These are phyloP conservation scores for Lycium barbarum DNA, from an alignment of 257 asterid genomes.

Conservation along the genomic window DNA sequence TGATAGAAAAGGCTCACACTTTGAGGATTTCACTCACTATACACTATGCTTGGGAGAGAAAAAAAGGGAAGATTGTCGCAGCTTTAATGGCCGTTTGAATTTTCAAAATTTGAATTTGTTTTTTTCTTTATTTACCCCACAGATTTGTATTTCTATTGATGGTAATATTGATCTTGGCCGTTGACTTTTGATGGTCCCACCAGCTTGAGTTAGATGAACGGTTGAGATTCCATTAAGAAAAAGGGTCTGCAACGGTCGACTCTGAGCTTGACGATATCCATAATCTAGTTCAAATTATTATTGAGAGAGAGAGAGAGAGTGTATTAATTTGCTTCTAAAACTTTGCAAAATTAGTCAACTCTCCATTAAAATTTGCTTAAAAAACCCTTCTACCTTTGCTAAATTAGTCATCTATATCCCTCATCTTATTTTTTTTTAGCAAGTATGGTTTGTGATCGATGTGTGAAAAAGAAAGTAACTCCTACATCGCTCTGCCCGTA, in stretches of 20 bases:
- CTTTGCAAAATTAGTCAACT: not conserved
- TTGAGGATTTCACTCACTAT: constrained; percentile 38
- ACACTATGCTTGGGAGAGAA: constrained; percentile 53
- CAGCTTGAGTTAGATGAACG: not conserved
- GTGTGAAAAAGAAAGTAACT: too few species aligned
- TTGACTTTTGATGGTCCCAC: not conserved
- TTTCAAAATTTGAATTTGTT: constrained; percentile 48
- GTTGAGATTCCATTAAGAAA: not conserved
- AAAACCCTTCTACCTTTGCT: not conserved
- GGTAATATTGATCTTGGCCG: constrained; percentile 9
- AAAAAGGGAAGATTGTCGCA: constrained; percentile 57
- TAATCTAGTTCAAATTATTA: not conserved
- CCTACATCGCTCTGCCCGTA: too few species aligned
- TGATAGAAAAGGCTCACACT: constrained; percentile 25
- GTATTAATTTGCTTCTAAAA: not conserved
- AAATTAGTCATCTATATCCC: not conserved
- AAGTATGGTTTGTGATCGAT: too few species aligned
- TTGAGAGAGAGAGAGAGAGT: not conserved
- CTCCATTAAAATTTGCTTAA: not conserved
- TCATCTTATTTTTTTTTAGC: too few species aligned
- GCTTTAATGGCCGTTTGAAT: constrained; percentile 53
- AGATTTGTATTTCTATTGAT: too few species aligned
- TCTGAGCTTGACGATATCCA: not conserved
- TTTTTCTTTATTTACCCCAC: not conserved
- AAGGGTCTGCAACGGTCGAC: constrained; percentile 24